Conservation (phyloP, 2,329 filamentous ascomycete species). For the Phaeosphaeriaceae sp. region DNA sequence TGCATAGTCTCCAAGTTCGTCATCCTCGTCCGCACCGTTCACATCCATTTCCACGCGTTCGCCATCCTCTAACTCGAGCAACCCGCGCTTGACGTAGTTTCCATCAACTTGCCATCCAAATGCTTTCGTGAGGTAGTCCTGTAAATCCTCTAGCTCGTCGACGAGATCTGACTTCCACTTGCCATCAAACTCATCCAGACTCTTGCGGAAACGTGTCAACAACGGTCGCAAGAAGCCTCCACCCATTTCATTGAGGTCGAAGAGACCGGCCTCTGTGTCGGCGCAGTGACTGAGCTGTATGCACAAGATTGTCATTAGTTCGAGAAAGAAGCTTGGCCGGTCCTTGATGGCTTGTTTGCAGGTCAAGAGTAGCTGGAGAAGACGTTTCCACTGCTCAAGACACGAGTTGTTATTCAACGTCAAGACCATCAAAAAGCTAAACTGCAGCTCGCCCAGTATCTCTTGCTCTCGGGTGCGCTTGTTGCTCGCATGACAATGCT, state of each 20-base stretch:
- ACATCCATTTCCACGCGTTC: conserved; percentile 67
- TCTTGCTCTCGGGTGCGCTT: conserved; percentile 35
- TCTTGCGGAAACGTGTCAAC: conserved; percentile 59
- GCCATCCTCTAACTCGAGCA: conserved; percentile 68
- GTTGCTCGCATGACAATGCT: conserved; percentile 45
- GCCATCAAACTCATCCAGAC: conserved; percentile 56
- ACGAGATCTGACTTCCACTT: conserved; percentile 54
- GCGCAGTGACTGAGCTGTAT: conserved; percentile 63
- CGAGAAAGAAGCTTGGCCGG: conserved; percentile 59
- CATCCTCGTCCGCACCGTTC: conserved; percentile 62
- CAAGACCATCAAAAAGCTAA: conserved; percentile 67
- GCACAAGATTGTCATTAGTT: conserved; percentile 57
- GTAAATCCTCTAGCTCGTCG: conserved; percentile 61
- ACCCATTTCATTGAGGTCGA: conserved; percentile 63
- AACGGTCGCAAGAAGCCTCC: conserved; percentile 60
- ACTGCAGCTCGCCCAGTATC: conserved; percentile 65
- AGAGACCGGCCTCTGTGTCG: conserved; percentile 66
- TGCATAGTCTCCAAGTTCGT: conserved; percentile 70
- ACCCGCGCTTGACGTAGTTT: conserved; percentile 61
- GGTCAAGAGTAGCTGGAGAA: conserved; percentile 64
- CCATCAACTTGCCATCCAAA: conserved; percentile 66
- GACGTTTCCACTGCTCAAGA: conserved; percentile 69
- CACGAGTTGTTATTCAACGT: conserved; percentile 71
- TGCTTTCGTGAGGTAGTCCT: conserved; percentile 60
- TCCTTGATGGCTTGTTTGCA: conserved; percentile 59